A percentile compares a stretch with the other conserved stretches of the same genome.
phyloP scores from a whole-genome alignment of 305 asterid species.

The Fraxinus platypoda region DNA sequence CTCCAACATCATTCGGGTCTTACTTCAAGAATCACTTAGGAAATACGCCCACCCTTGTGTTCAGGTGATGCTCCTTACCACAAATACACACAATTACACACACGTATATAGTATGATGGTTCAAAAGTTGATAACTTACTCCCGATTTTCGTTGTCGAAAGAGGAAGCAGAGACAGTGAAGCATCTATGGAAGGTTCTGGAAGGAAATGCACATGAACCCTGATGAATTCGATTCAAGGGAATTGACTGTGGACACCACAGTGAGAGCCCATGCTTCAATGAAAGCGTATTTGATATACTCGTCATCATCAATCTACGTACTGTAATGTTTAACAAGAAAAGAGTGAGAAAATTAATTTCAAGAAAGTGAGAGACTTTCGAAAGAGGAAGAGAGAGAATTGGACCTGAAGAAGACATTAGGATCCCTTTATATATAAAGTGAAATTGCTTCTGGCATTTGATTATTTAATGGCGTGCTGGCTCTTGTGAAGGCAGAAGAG shows the following conservation, averaged over 20 bases:
- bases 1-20: not conserved
- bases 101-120: not conserved
- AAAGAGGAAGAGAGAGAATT: not conserved
- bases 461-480: too few relatives aligned
- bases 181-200: constrained; percentile 48
- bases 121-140: constrained; percentile 40
- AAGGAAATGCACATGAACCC: constrained; percentile 24
- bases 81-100: not conserved
- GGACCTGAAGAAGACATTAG: constrained; percentile 6
- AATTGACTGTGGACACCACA: constrained; percentile 55
- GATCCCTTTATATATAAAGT: too few relatives aligned
- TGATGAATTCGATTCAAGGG: constrained; percentile 43
- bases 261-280: constrained; percentile 61
- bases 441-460: too few relatives aligned
- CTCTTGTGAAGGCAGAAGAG: too few relatives aligned
- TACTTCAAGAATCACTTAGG: not conserved
- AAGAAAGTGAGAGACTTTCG: not conserved
- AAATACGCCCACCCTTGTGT: not conserved
- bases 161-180: constrained; percentile 63
- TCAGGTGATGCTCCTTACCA: not conserved
- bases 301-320: constrained; percentile 52
- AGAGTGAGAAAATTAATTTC: not conserved
- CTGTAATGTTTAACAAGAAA: constrained; percentile 27
- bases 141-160: constrained; percentile 80
- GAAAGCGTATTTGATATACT: constrained; percentile 47